Percentiles rank a stretch among this genome's conserved stretches.
These are phyloP conservation scores for Alternaria alternata DNA, from an alignment of 2,329 filamentous ascomycete genomes.

Conservation along the genomic window DNA sequence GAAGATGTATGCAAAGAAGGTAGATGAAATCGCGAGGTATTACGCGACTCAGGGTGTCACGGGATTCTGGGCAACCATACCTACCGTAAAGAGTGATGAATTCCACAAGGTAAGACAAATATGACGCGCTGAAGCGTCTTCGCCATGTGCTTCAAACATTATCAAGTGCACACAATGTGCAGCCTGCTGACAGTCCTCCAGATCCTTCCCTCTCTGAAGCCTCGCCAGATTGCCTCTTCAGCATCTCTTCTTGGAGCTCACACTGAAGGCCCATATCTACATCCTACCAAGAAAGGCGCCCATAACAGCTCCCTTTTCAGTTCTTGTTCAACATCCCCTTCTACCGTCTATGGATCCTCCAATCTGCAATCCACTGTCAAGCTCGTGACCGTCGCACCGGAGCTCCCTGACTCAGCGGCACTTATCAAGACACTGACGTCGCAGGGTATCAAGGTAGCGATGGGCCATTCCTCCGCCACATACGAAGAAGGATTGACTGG, in stretches of 20 bases:
- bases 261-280: conserved; percentile 64
- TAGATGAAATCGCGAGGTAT: conserved; percentile 58
- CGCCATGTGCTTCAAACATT: not conserved
- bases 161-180: not conserved
- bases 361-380: conserved; percentile 55
- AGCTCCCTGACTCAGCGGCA: conserved; percentile 53
- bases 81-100: conserved; percentile 57
- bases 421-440: conserved; percentile 55
- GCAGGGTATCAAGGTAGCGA: conserved; percentile 56
- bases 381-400: conserved; percentile 63
- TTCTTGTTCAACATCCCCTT: conserved; percentile 44
- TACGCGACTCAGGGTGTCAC: conserved; percentile 62
- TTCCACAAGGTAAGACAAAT: conserved; percentile 53
- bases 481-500: conserved; percentile 57
- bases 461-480: conserved; percentile 62
- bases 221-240: conserved; percentile 52
- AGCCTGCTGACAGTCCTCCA: conserved; percentile 27
- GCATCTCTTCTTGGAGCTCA: conserved; percentile 66
- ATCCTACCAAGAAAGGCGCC: conserved; percentile 62
- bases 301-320: conserved; percentile 59
- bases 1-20: conserved; percentile 52
- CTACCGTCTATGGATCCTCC: conserved; percentile 57
- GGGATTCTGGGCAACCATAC: conserved; percentile 63
- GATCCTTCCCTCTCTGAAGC: conserved; percentile 59
- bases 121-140: not conserved